phyloP scores from a whole-genome alignment of 176 grass and related monocot genomes.

The Aegilops longissima region DNA sequence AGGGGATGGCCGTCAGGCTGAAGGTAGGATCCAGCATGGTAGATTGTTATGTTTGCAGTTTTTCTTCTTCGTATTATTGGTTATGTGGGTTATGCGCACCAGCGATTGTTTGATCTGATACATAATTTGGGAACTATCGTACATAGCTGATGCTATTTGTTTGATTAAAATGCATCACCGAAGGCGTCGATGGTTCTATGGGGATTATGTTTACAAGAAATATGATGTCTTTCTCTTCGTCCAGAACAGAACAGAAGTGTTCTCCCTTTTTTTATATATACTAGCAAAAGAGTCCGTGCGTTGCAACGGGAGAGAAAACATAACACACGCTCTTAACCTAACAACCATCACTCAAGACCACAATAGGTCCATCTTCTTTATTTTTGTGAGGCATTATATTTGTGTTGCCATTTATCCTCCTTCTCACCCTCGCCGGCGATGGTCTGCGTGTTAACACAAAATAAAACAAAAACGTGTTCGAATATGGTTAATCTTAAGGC shows the following conservation, averaged over 20 bases:
- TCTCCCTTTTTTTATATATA: no score
- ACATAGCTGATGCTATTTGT: slow-evolving; percentile 13
- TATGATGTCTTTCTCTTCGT: neutral
- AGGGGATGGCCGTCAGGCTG: slow-evolving; percentile 28
- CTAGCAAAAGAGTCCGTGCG: no score
- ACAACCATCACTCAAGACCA: no score
- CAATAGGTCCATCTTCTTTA: no score
- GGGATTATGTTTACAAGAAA: neutral
- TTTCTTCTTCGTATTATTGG: neutral
- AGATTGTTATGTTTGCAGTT: slow-evolving; percentile 22
- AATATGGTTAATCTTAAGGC: no score
- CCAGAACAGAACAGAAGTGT: neutral
- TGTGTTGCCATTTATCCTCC: no score
- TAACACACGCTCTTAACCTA: no score
- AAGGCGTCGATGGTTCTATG: neutral
- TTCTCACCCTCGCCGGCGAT: no score
- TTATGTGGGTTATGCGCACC: slow-evolving; percentile 1
- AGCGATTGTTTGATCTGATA: neutral
- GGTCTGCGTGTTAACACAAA: no score
- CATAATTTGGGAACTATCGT: slow-evolving; percentile 5
- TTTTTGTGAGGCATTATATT: no score
- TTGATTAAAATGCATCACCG: neutral
- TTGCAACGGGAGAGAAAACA: no score
- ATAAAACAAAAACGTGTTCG: no score
- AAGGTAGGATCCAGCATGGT: slow-evolving; percentile 32